A percentile compares a stretch with the other conserved stretches of the same genome.
Conservation (phyloP, 2,329 filamentous ascomycete genomes). For the Penicillium griseofulvum region DNA sequence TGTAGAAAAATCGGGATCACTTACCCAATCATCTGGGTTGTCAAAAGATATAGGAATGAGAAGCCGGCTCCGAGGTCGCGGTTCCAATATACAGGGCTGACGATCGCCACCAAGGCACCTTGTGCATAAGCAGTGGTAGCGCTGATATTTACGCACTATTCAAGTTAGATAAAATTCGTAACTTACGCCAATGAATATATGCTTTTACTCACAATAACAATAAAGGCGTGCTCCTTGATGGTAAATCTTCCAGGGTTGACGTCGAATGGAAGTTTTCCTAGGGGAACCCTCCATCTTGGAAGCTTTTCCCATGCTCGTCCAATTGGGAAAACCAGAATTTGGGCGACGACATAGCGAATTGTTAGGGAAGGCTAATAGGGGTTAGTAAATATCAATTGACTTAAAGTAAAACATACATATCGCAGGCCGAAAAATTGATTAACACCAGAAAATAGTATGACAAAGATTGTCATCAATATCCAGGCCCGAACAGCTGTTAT, state of each 20-base stretch:
- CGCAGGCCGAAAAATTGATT: constrained; percentile 28
- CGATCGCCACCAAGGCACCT: constrained; percentile 33
- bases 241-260: constrained; percentile 23
- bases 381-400: background rate
- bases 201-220: constrained; percentile 19
- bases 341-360: constrained; percentile 25
- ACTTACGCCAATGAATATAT: background rate
- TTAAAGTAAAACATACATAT: constrained; percentile 18
- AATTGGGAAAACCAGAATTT: constrained; percentile 22
- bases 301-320: constrained; percentile 25
- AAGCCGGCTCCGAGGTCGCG: constrained; percentile 34
- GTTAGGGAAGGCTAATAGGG: constrained; percentile 20
- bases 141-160: constrained; percentile 32
- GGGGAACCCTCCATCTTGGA: constrained; percentile 22
- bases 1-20: background rate
- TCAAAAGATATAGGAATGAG: constrained; percentile 33
- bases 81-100: constrained; percentile 36
- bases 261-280: constrained; percentile 21
- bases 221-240: constrained; percentile 25
- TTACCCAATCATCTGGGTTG: constrained; percentile 33
- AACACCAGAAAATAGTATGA: constrained; percentile 24
- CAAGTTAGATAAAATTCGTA: background rate
- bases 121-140: constrained; percentile 26
- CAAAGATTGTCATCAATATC: constrained; percentile 27
- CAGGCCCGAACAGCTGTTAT: constrained; percentile 31